phyloP scores from a whole-genome alignment of 1,139 yeast species.

The Taphrina populina region DNA sequence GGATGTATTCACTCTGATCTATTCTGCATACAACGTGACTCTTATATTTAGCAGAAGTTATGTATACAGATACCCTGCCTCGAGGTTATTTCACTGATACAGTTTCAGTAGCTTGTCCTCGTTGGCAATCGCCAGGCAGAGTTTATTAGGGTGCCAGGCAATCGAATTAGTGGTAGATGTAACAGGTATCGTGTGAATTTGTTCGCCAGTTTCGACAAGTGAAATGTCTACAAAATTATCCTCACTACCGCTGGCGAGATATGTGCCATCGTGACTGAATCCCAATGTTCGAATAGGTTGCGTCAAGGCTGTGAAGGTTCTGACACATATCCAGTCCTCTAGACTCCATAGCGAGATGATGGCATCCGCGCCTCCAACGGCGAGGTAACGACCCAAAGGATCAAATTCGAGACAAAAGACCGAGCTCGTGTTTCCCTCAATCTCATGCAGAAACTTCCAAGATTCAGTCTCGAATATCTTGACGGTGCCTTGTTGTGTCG shows the following conservation, averaged over 20 bases:
- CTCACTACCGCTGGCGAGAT: constrained; percentile 45
- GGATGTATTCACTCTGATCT: no score
- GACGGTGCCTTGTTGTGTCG: constrained; percentile 36
- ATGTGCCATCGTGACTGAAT: constrained; percentile 46
- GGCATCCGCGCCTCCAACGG: constrained; percentile 70
- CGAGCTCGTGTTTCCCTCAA: constrained; percentile 35
- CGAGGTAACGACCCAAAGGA: constrained; percentile 57
- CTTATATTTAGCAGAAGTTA: not conserved
- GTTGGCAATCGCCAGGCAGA: constrained; percentile 43
- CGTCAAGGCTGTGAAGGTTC: constrained; percentile 48
- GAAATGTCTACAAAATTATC: constrained; percentile 44
- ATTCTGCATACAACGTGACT: no score
- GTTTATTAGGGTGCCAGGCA: constrained; percentile 45
- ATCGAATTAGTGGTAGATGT: constrained; percentile 40
- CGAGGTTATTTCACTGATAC: not conserved
- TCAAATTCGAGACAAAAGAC: constrained; percentile 51
- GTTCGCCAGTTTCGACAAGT: constrained; percentile 42
- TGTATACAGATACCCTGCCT: not conserved
- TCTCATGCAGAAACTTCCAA: constrained; percentile 30
- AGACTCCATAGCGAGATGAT: constrained; percentile 63
- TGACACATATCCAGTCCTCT: constrained; percentile 50
- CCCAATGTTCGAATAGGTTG: constrained; percentile 43
- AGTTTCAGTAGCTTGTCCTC: constrained; percentile 24
- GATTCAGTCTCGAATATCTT: constrained; percentile 31
- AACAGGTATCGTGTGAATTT: constrained; percentile 38